phyloP scores from a whole-genome alignment of 208 protist species.

The Crithidia mellificae region DNA sequence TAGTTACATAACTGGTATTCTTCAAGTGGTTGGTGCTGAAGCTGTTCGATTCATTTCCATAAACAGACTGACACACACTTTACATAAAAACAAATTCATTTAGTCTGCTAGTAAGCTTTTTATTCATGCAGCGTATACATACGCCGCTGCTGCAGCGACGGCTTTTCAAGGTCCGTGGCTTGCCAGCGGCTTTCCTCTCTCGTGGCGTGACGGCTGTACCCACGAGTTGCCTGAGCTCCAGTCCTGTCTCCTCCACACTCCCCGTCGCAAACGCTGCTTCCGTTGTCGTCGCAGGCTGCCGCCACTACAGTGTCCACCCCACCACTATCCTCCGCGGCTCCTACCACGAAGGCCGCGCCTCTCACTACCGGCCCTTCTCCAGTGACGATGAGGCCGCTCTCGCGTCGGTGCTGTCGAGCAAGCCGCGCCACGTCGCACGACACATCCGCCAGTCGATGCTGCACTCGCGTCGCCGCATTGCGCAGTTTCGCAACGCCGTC shows the following conservation, averaged over 20 bases:
- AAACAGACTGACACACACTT: too few relatives aligned
- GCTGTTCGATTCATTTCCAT: too few relatives aligned
- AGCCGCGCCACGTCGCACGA: slow-evolving; percentile 80
- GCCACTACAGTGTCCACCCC: slow-evolving; percentile 5
- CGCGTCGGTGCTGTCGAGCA: slow-evolving; percentile 66
- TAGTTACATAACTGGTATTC: too few relatives aligned
- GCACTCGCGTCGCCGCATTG: slow-evolving; percentile 63
- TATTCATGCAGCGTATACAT: not conserved
- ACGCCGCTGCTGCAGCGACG: not conserved
- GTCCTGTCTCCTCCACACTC: not conserved
- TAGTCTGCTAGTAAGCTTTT: too few relatives aligned
- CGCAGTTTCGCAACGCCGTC: slow-evolving; percentile 89
- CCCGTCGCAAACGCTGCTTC: too few relatives aligned
- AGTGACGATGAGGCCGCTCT: slow-evolving; percentile 84
- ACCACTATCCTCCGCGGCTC: not conserved
- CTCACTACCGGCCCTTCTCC: slow-evolving; percentile 74
- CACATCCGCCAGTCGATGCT: slow-evolving; percentile 88
- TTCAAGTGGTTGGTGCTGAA: too few relatives aligned
- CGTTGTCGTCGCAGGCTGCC: too few relatives aligned
- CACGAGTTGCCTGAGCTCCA: not conserved
- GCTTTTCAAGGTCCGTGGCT: not conserved
- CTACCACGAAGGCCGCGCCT: not conserved
- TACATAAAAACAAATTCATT: too few relatives aligned
- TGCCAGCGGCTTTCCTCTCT: not conserved
- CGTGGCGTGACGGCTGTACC: not conserved